Percentiles rank a stretch among this genome's conserved stretches.
Evolutionary conservation across 441 rosid genomes (phyloP).

Genomic region (Syzygium syzygioides): DNA sequence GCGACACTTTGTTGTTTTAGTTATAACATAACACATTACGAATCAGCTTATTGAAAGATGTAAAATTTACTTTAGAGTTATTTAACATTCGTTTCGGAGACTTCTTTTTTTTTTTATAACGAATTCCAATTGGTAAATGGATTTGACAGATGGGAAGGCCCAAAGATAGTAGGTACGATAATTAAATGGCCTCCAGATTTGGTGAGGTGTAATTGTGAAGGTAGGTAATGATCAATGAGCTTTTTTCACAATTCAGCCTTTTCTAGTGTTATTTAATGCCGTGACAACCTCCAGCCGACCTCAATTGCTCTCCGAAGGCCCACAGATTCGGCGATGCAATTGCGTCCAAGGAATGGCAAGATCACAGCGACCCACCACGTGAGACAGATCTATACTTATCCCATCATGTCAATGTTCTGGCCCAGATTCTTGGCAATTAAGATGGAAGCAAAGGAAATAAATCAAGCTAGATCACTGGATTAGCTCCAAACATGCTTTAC

Average conservation of each 20-base stretch:
- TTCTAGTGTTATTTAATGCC: not conserved
- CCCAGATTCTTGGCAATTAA: too few relatives aligned
- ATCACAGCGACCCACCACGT: not conserved
- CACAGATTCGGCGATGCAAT: not conserved
- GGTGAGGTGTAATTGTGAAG: not conserved
- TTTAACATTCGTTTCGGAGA: not conserved
- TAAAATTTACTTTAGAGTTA: not conserved
- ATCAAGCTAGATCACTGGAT: too few relatives aligned
- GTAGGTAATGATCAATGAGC: not conserved
- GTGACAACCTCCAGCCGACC: not conserved
- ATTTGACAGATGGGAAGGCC: not conserved
- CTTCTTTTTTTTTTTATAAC: rapidly evolving
- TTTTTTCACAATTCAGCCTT: not conserved
- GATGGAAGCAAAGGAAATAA: too few relatives aligned
- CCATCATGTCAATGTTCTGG: too few relatives aligned
- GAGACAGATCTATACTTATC: not conserved
- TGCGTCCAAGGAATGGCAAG: not conserved
- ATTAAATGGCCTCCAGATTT: not conserved
- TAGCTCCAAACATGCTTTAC: too few relatives aligned
- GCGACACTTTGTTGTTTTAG: not conserved
- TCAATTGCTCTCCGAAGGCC: not conserved
- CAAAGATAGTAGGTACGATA: not conserved
- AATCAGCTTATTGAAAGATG: not conserved
- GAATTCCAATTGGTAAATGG: not conserved
- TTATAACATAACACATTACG: not conserved